phyloP scores from a whole-genome alignment of 1,139 yeast genomes.

The Groenewaldozyma sp. region DNA sequence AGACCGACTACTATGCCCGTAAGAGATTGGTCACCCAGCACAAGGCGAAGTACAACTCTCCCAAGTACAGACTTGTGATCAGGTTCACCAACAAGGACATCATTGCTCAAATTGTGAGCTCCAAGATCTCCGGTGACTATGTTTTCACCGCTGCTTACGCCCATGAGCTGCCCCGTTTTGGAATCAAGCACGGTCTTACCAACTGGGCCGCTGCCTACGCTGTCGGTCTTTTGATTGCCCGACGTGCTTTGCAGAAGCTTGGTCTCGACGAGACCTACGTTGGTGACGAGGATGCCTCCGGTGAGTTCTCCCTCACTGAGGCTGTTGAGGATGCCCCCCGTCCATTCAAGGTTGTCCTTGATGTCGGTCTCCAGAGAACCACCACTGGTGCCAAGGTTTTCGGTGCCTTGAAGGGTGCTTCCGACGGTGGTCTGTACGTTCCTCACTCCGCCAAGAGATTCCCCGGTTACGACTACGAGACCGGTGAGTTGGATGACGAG shows the following conservation, averaged over 20 bases:
- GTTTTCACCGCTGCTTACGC: constrained; percentile 98
- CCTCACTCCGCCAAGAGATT: constrained; percentile 99
- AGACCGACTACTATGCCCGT: constrained; percentile 99
- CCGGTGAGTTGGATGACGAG: constrained; percentile 94
- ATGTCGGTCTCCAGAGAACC: constrained; percentile 99
- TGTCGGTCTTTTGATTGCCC: constrained; percentile 96
- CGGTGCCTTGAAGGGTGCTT: constrained; percentile 99
- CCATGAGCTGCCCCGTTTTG: constrained; percentile 97
- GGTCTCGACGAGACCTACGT: constrained; percentile 96
- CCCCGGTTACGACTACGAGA: constrained; percentile 99
- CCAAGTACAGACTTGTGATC: constrained; percentile 99
- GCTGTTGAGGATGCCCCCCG: constrained; percentile 99
- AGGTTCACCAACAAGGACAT: constrained; percentile 99
- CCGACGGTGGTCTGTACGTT: constrained; percentile 99
- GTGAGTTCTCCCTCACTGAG: constrained; percentile 97
- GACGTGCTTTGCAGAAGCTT: constrained; percentile 97
- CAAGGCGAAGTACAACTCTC: constrained; percentile 99
- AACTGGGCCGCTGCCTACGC: constrained; percentile 99
- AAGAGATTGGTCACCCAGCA: constrained; percentile 99
- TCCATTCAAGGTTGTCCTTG: constrained; percentile 99
- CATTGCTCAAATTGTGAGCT: constrained; percentile 94
- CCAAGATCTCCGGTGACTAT: constrained; percentile 94
- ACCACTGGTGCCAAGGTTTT: constrained; percentile 99
- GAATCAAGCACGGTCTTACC: constrained; percentile 97
- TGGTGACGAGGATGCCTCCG: constrained; percentile 99